Base-by-base conservation (phyloP, 1,284 basidiomycete species). In the Chalciporus sp. region DNA sequence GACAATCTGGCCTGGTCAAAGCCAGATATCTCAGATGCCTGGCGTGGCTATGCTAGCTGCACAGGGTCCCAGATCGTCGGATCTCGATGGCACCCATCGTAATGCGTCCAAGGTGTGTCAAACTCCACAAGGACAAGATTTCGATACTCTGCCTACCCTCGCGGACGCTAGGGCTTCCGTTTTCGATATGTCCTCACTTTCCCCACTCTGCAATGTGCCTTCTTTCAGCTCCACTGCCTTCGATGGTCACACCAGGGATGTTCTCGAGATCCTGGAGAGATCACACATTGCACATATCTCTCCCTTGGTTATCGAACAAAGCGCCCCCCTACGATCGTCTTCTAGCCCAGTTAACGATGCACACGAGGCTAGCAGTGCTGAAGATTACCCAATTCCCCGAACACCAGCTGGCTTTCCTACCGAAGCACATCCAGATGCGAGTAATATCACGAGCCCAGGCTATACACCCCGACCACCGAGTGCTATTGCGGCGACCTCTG, bases 401-500 rank as follows among this genome's bases (percentile, higher is more conserved):
- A 48, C 35, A 4, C 47, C 57, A 46, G 51, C 52, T 56, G 60
- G 49, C 48, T 42, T 49, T 51, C 45, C 61, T 55, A 49, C 44
- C 11, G 37, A 45, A 17, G 6, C 33, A 23, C 20, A 37, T 23
- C 26, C 42, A 12, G 54, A 58, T 41, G 35, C 37, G 47, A 61
- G 59, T 46, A 58, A 52, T 33, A 52, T 68, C 19, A 67, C 68
- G 14, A 68, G 61, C 37, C 67, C 61, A 14, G 50, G 42, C 14
- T 39, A 51, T n/a, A 57, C 45, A 2, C 39, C 37, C 37, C 43
- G 47, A 42, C 42, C 37, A 26, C 27, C 42, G 40, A 11, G 10
- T 27, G 46, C 42, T 41, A 57, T 19, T 17, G 27, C 19, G 1
- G 27, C 19, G n/a, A 47, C 8, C 16, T 29, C 46, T 42, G 39